Percentiles rank a stretch among this genome's conserved stretches.
Conservation (phyloP, 2,329 filamentous ascomycete species). For the Penicillium thymicola region DNA sequence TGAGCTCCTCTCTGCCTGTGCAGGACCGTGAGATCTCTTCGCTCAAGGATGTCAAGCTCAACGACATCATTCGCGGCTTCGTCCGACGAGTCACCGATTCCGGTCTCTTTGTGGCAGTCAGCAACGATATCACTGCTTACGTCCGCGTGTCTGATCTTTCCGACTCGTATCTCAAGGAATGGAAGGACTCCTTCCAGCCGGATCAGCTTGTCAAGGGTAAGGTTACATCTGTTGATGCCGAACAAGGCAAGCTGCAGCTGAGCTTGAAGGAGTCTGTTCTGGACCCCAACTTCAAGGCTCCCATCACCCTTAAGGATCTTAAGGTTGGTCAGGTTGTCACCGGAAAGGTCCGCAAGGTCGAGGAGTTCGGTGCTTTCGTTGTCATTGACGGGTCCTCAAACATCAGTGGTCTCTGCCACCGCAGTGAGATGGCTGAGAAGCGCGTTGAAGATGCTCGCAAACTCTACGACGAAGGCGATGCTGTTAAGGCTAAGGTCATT, state of each 20-base stretch:
- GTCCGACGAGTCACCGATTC: constrained; percentile 86
- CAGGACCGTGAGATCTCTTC: constrained; percentile 75
- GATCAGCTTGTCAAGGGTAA: constrained; percentile 90
- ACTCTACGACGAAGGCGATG: constrained; percentile 83
- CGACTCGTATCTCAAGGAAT: constrained; percentile 88
- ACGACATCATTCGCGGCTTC: constrained; percentile 84
- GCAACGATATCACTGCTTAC: constrained; percentile 75
- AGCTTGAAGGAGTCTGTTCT: constrained; percentile 82
- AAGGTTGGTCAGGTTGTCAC: constrained; percentile 77
- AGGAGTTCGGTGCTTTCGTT: constrained; percentile 93
- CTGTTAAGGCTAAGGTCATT: constrained; percentile 87
- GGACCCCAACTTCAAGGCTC: constrained; percentile 72
- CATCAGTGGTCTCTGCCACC: constrained; percentile 89
- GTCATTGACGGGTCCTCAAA: constrained; percentile 82
- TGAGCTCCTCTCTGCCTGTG: constrained; percentile 79
- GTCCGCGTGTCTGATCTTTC: constrained; percentile 86
- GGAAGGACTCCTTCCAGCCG: constrained; percentile 83
- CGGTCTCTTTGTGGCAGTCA: constrained; percentile 81
- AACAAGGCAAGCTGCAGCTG: constrained; percentile 72
- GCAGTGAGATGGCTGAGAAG: constrained; percentile 85
- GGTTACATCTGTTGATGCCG: constrained; percentile 67
- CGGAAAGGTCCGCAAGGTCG: constrained; percentile 87
- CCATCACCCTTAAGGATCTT: constrained; percentile 71
- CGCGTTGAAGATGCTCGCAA: constrained; percentile 79
- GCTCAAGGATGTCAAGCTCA: constrained; percentile 67